These are phyloP conservation scores for Hymenoscyphus occultus DNA, from an alignment of 2,329 filamentous ascomycete genomes.

Conservation along the genomic window DNA sequence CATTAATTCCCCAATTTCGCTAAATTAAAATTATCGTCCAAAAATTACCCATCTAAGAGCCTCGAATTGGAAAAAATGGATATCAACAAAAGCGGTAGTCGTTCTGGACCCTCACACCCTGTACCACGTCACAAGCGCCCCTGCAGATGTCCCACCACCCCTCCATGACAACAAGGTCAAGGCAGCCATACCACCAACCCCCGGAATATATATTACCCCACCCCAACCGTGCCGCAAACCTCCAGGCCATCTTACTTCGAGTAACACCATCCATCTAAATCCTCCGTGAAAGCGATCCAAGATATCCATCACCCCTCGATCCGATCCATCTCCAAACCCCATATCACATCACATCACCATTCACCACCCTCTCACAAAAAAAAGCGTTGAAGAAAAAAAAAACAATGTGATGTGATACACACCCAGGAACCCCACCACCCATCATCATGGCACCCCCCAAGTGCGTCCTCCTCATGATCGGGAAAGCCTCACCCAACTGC, in stretches of 20 bases:
- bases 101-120: neutral
- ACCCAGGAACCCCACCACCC: neutral
- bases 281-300: neutral
- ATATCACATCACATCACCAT: neutral
- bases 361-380: neutral
- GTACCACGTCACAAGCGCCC: neutral
- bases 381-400: neutral
- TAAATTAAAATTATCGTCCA: too few species aligned
- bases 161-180: neutral
- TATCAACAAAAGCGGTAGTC: too few species aligned
- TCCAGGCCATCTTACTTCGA: neutral
- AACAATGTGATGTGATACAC: neutral
- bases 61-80: too few species aligned
- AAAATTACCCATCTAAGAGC: too few species aligned
- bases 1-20: too few species aligned
- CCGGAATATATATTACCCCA: neutral
- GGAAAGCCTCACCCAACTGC: conserved; percentile 3
- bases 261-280: neutral
- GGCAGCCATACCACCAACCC: neutral
- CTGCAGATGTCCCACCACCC: neutral
- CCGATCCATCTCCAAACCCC: neutral
- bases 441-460: neutral
- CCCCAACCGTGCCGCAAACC: neutral
- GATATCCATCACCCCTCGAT: neutral
- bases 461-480: neutral